These are phyloP conservation scores for Melaleuca alternifolia DNA, from an alignment of 345 rosid genomes.

Conservation along the genomic window DNA sequence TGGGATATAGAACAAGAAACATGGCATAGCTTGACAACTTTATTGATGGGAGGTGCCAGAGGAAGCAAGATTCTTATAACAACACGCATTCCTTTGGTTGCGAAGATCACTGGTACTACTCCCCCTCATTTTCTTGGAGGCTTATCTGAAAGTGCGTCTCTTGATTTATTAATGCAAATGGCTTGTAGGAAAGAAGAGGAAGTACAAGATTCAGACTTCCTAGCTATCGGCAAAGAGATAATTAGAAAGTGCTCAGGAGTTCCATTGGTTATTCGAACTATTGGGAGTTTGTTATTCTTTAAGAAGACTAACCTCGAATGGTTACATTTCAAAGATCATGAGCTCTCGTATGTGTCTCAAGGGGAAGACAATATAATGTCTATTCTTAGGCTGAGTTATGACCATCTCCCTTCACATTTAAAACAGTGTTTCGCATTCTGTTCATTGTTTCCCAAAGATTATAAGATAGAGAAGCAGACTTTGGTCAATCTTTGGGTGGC, in stretches of 20 bases:
- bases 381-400: constrained; percentile 7
- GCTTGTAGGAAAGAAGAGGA: background rate
- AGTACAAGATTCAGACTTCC: background rate
- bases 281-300: constrained; percentile 5
- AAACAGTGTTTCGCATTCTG: constrained; percentile 22
- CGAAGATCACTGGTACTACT: background rate
- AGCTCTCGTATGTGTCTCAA: background rate
- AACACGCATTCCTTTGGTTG: background rate
- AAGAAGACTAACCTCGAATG: constrained; percentile 1
- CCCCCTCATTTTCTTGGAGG: background rate
- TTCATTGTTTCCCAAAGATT: constrained; percentile 8
- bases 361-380: background rate
- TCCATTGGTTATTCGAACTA: constrained; percentile 9
- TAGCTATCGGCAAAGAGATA: constrained; percentile 6
- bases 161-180: background rate
- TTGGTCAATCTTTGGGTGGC: constrained; percentile 10
- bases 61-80: background rate
- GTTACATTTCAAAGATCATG: constrained; percentile 2
- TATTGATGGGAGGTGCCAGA: background rate
- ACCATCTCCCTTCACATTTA: constrained; percentile 14
- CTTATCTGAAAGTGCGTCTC: background rate
- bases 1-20: background rate
- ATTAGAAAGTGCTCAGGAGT: background rate
- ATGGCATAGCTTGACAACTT: background rate
- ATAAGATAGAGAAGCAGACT: background rate